These are phyloP conservation scores for Botrytis fragariae DNA, from an alignment of 2,329 filamentous ascomycete species.

Conservation along the genomic window DNA sequence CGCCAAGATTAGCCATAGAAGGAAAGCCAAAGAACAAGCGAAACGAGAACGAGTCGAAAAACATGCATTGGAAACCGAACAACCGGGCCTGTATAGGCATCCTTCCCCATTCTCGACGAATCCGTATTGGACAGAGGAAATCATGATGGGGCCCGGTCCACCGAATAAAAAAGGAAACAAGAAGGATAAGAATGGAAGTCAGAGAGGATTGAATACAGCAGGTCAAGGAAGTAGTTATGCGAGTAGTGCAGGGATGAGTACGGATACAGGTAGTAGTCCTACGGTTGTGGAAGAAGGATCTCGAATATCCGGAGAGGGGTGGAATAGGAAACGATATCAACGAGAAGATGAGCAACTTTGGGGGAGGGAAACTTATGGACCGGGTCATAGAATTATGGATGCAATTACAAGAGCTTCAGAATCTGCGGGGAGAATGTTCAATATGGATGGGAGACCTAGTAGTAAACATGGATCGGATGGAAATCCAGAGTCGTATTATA, in stretches of 20 bases:
- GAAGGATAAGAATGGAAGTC: constrained; percentile 53
- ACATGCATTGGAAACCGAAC: constrained; percentile 61
- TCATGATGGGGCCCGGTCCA: constrained; percentile 73
- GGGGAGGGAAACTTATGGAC: constrained; percentile 58
- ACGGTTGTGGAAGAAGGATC: constrained; percentile 48
- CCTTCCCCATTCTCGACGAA: constrained; percentile 84
- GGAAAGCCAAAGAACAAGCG: constrained; percentile 68
- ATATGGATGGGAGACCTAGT: constrained; percentile 46
- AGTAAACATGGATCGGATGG: constrained; percentile 21
- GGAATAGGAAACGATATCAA: constrained; percentile 79
- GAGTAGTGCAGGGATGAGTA: constrained; percentile 39
- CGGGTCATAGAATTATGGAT: constrained; percentile 51
- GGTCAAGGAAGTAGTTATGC: constrained; percentile 53
- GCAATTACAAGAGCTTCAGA: constrained; percentile 50
- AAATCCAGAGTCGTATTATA: constrained; percentile 36
- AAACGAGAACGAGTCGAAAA: constrained; percentile 66
- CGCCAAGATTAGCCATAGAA: constrained; percentile 64
- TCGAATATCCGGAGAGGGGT: constrained; percentile 52
- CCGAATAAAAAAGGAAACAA: constrained; percentile 58
- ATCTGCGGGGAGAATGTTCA: constrained; percentile 51
- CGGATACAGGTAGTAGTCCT: constrained; percentile 43
- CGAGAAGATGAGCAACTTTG: constrained; percentile 85
- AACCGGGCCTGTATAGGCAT: constrained; percentile 74
- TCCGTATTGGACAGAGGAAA: constrained; percentile 84
- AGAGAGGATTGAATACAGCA: constrained; percentile 58